These are phyloP conservation scores for Paraconiothyrium brasiliense DNA, from an alignment of 2,329 filamentous ascomycete genomes.

Conservation along the genomic window DNA sequence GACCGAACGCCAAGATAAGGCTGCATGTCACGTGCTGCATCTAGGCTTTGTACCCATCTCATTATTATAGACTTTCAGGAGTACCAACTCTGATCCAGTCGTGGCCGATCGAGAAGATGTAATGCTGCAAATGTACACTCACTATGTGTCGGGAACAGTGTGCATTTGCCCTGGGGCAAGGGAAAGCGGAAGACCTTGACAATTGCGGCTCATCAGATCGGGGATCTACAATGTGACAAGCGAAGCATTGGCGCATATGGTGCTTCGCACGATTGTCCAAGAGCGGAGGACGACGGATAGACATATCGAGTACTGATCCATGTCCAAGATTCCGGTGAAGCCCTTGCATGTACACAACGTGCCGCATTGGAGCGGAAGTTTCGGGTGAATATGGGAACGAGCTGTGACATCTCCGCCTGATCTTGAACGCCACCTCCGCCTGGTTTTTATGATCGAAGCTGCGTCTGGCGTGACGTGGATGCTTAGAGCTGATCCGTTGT, in stretches of 20 bases:
- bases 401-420: not conserved
- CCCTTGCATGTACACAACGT: not conserved
- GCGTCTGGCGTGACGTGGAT: not conserved
- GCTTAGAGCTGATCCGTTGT: not conserved
- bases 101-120: not conserved
- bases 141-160: not conserved
- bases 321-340: conserved; percentile 1
- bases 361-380: not conserved
- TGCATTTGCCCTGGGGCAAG: not conserved
- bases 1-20: not conserved
- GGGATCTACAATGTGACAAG: not conserved
- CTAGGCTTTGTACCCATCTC: not conserved
- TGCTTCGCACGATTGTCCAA: not conserved
- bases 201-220: not conserved
- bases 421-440: not conserved
- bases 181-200: not conserved
- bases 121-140: not conserved
- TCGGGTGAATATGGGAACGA: not conserved
- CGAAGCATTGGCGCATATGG: not conserved
- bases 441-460: not conserved
- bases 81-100: too few species aligned
- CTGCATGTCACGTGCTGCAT: not conserved
- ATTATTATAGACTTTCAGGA: not conserved
- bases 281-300: conserved; percentile 5
- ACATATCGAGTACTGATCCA: not conserved